A percentile compares a stretch with the other conserved stretches of the same genome.
phyloP scores from a whole-genome alignment of 2,329 filamentous ascomycete genomes.

The Delphinella strobiligena region DNA sequence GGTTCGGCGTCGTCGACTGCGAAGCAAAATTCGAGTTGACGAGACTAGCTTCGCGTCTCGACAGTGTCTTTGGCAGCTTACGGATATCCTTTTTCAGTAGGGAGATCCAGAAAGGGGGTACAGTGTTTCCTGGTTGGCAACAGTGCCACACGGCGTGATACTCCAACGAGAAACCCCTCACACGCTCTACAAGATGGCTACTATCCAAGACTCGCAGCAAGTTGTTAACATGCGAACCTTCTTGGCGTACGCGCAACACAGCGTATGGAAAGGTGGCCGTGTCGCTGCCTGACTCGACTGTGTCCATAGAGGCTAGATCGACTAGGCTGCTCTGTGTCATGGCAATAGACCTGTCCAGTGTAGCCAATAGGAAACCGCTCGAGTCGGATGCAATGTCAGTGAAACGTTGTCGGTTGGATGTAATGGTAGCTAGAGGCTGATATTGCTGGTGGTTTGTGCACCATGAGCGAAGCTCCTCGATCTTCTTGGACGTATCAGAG shows the following conservation, averaged over 20 bases:
- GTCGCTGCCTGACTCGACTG: neutral
- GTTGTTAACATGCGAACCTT: slow-evolving; percentile 27
- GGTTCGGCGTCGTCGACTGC: slow-evolving; percentile 19
- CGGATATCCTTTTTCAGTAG: slow-evolving; percentile 39
- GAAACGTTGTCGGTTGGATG: slow-evolving; percentile 36
- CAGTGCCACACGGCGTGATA: slow-evolving; percentile 40
- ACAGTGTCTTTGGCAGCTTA: slow-evolving; percentile 33
- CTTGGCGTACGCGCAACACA: slow-evolving; percentile 37
- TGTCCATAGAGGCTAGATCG: neutral
- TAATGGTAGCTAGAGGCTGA: slow-evolving; percentile 33
- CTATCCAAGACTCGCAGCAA: slow-evolving; percentile 33
- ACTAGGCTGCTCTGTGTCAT: slow-evolving; percentile 19
- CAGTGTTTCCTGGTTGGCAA: slow-evolving; percentile 31
- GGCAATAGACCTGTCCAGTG: slow-evolving; percentile 34
- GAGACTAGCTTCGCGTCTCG: slow-evolving; percentile 12
- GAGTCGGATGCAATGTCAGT: slow-evolving; percentile 33
- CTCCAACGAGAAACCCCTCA: slow-evolving; percentile 42
- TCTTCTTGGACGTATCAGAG: slow-evolving; percentile 10
- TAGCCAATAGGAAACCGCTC: slow-evolving; percentile 33
- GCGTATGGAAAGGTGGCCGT: slow-evolving; percentile 35
- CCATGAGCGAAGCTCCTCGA: slow-evolving; percentile 27
- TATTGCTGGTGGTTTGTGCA: slow-evolving; percentile 31
- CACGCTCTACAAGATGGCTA: slow-evolving; percentile 39
- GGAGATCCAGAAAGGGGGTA: slow-evolving; percentile 36
- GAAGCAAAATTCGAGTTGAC: slow-evolving; percentile 10